Evolutionary conservation across 106 monocot species (phyloP).

Genomic region (Dioscorea dumetorum): DNA sequence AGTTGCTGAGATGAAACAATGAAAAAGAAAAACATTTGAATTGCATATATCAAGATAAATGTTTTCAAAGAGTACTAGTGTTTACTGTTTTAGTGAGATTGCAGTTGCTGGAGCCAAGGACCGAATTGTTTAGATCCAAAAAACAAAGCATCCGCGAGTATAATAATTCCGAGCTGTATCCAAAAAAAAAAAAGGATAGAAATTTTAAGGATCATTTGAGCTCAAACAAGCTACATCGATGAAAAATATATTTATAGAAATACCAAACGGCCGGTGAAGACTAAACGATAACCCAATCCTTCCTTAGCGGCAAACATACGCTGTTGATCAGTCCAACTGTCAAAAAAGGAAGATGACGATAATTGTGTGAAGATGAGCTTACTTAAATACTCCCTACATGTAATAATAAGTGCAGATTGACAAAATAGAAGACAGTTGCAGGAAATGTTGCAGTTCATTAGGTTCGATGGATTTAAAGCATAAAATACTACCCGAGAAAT

Average conservation of each 20-base stretch:
- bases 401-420: neutral
- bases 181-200: neutral
- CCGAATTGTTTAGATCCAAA: constrained; percentile 68
- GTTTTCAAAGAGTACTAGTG: neutral
- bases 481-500: constrained; percentile 69
- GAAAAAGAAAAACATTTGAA: neutral
- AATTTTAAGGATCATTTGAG: neutral
- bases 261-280: constrained; percentile 90
- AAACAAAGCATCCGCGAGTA: constrained; percentile 76
- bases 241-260: neutral
- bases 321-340: constrained; percentile 97
- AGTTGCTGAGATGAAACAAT: neutral
- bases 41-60: neutral
- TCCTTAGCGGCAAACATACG: constrained; percentile 68
- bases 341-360: neutral
- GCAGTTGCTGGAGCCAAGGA: constrained; percentile 56
- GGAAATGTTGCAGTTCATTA: too few relatives aligned
- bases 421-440: too few relatives aligned
- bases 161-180: constrained; percentile 53
- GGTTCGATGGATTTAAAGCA: neutral
- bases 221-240: neutral
- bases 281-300: constrained; percentile 80
- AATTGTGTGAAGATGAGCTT: neutral
- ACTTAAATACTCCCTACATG: too few relatives aligned
- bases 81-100: constrained; percentile 32